Base-by-base conservation (phyloP, 2,329 filamentous ascomycete species). In the Parastagonospora avenae region DNA sequence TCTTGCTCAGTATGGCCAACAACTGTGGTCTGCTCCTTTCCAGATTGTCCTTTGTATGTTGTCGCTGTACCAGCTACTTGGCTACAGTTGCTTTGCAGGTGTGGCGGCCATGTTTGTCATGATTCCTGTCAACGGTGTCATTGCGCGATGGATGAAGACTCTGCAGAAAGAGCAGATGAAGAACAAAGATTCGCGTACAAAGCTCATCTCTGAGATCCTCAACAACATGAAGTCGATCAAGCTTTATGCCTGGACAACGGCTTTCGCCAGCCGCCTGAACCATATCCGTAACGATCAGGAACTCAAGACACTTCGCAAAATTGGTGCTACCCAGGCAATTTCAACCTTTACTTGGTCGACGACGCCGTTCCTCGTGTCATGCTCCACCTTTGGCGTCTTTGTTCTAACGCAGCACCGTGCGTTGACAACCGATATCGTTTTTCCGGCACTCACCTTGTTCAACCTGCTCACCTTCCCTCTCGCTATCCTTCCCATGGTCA, bases 201-300 rank as follows among this genome's bases (percentile, higher is more conserved):
- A 93, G 42, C 78, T 99, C 51, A 97, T 97, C 81, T 95, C 93
- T 6, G 94, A 99, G 54, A 99, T 99, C 60, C 81, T 99, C 68
- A 97, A 95, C 80, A 97, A 97, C 77, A 99, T 99, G 90, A 99
- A 99, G 80, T 96, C 92, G 71, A 81, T 99, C 79, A 99, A 99
- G 78, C 84, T 99, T 15, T 99, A 97, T 72, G 94, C 94, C 28
- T 99, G 94, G 94, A 93, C 92, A 29, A 89, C 88, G 28, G 93
- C 94, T 11, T 99, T 99, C 71, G 96, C 97, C 87, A 94, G 92
- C 75, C 96, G 96, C 76, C 85, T 99, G 52, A 97, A 94, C 76
- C 90, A 90, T 72, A 92, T 99, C 54, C 87, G 94, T 75, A 99
- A 99, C 75, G 94, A 99, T 67, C 85, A 91, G 64, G 94, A 99